Base-by-base conservation (phyloP, 768 basidiomycete genomes). In the Pilatotrama ljubarskyi region DNA sequence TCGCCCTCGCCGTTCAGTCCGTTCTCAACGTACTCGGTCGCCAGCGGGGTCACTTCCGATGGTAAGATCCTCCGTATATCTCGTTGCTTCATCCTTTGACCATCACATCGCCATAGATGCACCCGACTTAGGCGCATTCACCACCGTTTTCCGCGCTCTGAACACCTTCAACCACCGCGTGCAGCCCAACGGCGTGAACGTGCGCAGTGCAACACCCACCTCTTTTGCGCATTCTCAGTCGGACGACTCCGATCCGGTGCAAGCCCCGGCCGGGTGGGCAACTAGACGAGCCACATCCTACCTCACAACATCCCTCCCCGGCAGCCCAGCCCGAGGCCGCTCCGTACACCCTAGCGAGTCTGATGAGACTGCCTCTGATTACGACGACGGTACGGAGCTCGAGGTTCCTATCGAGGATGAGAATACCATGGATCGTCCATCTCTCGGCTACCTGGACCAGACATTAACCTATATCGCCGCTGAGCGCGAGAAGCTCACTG, bases 51-150 rank as follows among this genome's bases (percentile, higher is more conserved):
- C 36, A 76, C 75, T 29, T 76, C 75, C 15, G 75, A 76, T 51
- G 75, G 75, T 75, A 58, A 61, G 75, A 56, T 44, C 40, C 51
- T 48, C 40, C 32, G 29, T n/a, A 32, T 40, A 29, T 37, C 3
- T 20, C 3, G 24, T 15, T 18, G 0, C n/a, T 38, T 38, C 20
- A 6, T 15, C 5, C 29, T 11, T 57, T 56, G 17, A 59, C 44
- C 22, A 14, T 17, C 6, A 22, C 10, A 25, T 52, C 36, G 35
- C 35, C 53, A 51, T 72, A 84, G 82, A 89, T 69, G 80, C 82
- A 59, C 88, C 88, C 42, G 87, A 90, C 72, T 78, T 91, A 8
- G 90, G 89, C 7, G 86, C 86, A 9, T 90, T 91, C 71, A 82
- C 77, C 14, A 78, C 82, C 36, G 86, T 91, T 22, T 81, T 91